phyloP scores from a whole-genome alignment of 129 eudicot genomes.

The Centaurea solstitialis region DNA sequence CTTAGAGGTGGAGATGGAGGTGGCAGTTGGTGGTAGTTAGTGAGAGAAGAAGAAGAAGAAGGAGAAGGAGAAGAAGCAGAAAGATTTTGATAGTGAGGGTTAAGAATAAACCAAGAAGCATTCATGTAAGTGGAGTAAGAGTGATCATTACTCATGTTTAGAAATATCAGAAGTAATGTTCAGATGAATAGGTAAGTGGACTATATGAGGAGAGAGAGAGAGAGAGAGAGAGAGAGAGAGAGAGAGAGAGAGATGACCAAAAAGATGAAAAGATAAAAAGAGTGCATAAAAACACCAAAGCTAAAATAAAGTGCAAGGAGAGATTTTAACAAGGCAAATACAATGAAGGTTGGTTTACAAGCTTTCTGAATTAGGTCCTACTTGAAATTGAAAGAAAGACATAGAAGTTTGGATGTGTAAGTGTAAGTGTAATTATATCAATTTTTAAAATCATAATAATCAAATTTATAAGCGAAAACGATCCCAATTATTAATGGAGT shows the following conservation, averaged over 20 bases:
- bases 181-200: slow-evolving; percentile 18
- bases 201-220: slow-evolving; percentile 9
- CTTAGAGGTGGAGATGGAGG: slow-evolving; percentile 29
- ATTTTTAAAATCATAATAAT: neutral
- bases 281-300: neutral
- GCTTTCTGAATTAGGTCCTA: neutral
- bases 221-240: slow-evolving; percentile 9
- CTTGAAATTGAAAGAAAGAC: neutral
- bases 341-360: neutral
- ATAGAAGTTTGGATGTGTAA: neutral
- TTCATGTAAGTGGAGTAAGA: slow-evolving; percentile 43
- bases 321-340: neutral
- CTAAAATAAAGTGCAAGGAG: neutral
- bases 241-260: neutral
- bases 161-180: slow-evolving; percentile 17
- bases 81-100: slow-evolving; percentile 34
- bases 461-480: neutral
- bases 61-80: slow-evolving; percentile 5
- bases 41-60: neutral
- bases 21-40: neutral
- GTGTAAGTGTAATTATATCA: neutral
- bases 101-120: slow-evolving; percentile 40
- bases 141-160: slow-evolving; percentile 21
- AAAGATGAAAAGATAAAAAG: neutral
- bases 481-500: too few species aligned